These are phyloP conservation scores for Coelastrella sp. DNA, from an alignment of 139 green algal genomes.

Conservation along the genomic window DNA sequence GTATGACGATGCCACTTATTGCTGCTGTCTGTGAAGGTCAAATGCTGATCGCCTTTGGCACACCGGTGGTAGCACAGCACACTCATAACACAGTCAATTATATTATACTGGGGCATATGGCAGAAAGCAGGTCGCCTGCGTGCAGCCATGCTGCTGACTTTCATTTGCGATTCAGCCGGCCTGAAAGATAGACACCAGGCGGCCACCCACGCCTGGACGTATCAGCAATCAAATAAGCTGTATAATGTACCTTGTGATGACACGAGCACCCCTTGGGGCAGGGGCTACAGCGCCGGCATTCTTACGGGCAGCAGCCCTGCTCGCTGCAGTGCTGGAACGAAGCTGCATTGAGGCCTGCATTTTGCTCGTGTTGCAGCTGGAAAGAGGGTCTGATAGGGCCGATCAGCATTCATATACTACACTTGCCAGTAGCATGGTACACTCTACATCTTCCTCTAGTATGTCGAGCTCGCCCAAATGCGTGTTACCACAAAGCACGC, in stretches of 20 bases:
- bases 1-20: not conserved
- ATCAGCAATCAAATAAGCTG: not conserved
- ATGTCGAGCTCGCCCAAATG: too few relatives aligned
- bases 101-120: not conserved
- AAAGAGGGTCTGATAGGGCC: not conserved
- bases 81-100: too few relatives aligned
- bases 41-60: too few relatives aligned
- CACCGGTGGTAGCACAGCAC: too few relatives aligned
- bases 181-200: not conserved
- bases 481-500: too few relatives aligned
- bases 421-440: too few relatives aligned
- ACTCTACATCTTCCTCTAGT: too few relatives aligned
- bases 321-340: slow-evolving; percentile 18
- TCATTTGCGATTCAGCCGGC: not conserved
- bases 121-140: not conserved
- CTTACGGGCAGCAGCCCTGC: slow-evolving; percentile 28
- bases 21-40: not conserved
- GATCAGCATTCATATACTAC: not conserved
- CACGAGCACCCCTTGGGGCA: not conserved
- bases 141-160: not conserved
- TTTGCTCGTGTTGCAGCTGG: not conserved
- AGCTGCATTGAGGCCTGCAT: slow-evolving; percentile 52
- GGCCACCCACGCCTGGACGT: too few relatives aligned
- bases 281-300: slow-evolving; percentile 25
- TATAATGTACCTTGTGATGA: not conserved